phyloP scores from a whole-genome alignment of 352 stramenopile species.

The Globisporangium middletonii region DNA sequence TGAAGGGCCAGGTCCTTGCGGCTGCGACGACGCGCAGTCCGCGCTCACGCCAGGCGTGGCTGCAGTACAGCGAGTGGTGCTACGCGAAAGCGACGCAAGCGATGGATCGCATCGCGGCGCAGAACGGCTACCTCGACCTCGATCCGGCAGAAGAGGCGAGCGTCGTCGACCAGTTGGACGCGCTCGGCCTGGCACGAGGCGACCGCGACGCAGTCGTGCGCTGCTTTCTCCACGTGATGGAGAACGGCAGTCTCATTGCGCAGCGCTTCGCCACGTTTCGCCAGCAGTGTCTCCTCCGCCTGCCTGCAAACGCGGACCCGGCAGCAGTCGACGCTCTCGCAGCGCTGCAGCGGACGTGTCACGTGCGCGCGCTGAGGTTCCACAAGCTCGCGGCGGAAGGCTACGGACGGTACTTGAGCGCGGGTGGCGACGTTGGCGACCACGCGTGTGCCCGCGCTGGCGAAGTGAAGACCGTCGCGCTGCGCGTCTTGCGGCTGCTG shows the following conservation, averaged over 20 bases:
- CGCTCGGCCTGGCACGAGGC: conserved; percentile 22
- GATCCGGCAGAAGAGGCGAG: conserved; percentile 30
- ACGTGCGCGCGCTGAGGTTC: conserved; percentile 28
- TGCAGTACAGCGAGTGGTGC: conserved; percentile 68
- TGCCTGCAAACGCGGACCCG: conserved; percentile 3
- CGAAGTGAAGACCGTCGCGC: conserved; percentile 37
- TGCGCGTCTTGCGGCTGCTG: conserved; percentile 65
- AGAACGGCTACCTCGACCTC: conserved; percentile 51
- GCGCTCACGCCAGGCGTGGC: conserved; percentile 41
- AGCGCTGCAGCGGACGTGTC: conserved; percentile 27
- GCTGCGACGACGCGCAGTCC: conserved; percentile 30
- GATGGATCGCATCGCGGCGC: conserved; percentile 32
- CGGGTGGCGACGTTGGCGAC: not conserved
- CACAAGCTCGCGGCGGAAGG: conserved; percentile 32
- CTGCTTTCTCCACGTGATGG: conserved; percentile 44
- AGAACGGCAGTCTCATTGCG: conserved; percentile 36
- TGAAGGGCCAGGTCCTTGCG: conserved; percentile 12
- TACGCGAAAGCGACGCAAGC: conserved; percentile 43
- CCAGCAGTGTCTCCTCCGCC: conserved; percentile 20
- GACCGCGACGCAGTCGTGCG: conserved; percentile 31
- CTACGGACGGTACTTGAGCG: conserved; percentile 23
- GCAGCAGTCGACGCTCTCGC: conserved; percentile 22
- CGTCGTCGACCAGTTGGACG: conserved; percentile 33
- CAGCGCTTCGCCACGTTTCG: conserved; percentile 34
- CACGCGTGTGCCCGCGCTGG: not conserved